These are phyloP conservation scores for Russula sp. DNA, from an alignment of 768 basidiomycete genomes.

Conservation along the genomic window DNA sequence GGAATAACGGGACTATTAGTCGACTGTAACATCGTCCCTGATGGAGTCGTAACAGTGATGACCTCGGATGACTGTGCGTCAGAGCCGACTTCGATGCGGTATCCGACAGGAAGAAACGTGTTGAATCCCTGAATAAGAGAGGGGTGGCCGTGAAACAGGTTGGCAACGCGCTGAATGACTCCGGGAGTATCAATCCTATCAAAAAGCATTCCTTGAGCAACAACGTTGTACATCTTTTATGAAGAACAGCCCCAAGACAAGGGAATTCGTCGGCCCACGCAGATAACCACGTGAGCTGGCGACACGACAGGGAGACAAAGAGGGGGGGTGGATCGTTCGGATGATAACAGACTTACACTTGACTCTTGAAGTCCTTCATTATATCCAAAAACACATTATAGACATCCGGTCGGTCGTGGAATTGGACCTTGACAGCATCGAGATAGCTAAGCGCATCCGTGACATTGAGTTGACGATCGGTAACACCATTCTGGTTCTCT, in stretches of 20 bases:
- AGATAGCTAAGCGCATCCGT: conserved; percentile 58
- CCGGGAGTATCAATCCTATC: conserved; percentile 93
- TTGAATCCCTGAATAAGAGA: conserved; percentile 96
- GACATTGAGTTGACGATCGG: conserved; percentile 49
- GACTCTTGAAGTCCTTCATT: conserved; percentile 74
- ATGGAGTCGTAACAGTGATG: conserved; percentile 76
- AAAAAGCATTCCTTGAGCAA: neutral
- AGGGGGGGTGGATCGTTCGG: neutral
- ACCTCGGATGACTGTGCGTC: conserved; percentile 57
- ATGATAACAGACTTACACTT: conserved; percentile 36
- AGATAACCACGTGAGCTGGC: conserved; percentile 1
- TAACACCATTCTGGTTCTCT: conserved; percentile 10
- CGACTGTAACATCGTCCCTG: conserved; percentile 44
- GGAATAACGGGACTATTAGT: conserved; percentile 25
- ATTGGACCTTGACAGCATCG: conserved; percentile 58
- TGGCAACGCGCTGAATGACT: conserved; percentile 92
- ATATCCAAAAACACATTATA: conserved; percentile 62
- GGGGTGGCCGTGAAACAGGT: conserved; percentile 87
- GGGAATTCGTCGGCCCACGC: neutral
- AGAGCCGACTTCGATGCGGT: conserved; percentile 78
- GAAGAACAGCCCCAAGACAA: neutral
- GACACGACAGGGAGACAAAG: neutral
- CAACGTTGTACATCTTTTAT: neutral
- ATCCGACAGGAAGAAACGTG: conserved; percentile 92
- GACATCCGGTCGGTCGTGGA: conserved; percentile 52